phyloP scores from a whole-genome alignment of 148 eudicot genomes.

The Rhododendron griersonianum region DNA sequence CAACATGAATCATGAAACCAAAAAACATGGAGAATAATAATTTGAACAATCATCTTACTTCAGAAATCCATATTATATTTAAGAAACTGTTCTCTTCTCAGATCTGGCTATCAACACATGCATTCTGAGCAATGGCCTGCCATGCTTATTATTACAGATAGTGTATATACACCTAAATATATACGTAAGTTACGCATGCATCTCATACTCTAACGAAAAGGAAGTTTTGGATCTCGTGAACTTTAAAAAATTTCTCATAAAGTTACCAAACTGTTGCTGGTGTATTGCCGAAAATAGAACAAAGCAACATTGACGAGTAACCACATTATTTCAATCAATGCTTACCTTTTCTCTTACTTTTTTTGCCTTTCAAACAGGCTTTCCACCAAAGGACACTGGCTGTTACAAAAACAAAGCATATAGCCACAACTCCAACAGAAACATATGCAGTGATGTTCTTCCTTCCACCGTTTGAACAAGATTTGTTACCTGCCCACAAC shows the following conservation, averaged over 20 bases:
- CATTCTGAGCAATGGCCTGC: neutral
- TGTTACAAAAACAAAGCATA: conserved; percentile 11
- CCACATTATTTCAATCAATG: neutral
- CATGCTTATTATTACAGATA: neutral
- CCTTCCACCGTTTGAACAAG: conserved; percentile 27
- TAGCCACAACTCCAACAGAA: conserved; percentile 20
- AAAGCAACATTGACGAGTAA: neutral
- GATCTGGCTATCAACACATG: neutral
- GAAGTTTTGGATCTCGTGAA: neutral
- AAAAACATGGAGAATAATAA: neutral
- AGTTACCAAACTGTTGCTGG: neutral
- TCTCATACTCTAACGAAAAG: neutral
- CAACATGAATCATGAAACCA: neutral
- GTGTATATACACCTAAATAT: neutral
- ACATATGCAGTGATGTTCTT: conserved; percentile 22
- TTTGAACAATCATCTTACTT: neutral
- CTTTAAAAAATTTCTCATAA: neutral
- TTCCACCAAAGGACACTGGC: conserved; percentile 35
- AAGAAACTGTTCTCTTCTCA: neutral
- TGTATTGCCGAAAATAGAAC: neutral
- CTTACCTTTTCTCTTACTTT: conserved; percentile 23
- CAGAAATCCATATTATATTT: neutral
- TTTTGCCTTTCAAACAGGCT: conserved; percentile 16
- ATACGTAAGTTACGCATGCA: neutral
- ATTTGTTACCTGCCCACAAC: conserved; percentile 24